Percentiles rank a stretch among this genome's conserved stretches.
Conservation (phyloP, 2,329 filamentous ascomycete species). For the Calonectria multiphialidica region DNA sequence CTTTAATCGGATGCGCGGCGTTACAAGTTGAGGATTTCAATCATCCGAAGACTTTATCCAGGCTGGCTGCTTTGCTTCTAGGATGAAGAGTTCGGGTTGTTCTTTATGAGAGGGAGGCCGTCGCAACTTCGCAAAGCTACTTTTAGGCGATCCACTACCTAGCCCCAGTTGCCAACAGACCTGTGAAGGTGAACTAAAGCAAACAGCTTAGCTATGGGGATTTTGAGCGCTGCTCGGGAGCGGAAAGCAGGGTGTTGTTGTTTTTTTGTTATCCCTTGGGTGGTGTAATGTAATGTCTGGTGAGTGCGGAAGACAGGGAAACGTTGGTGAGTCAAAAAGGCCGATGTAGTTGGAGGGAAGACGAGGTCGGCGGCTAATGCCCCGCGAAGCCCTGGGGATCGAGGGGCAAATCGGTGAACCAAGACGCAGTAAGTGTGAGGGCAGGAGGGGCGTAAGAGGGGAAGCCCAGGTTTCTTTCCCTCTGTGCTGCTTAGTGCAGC, state of each 20-base stretch:
- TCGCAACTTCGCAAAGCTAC: constrained; percentile 32
- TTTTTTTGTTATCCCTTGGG: neutral
- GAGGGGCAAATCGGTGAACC: constrained; percentile 13
- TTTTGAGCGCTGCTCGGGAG: neutral
- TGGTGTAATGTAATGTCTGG: neutral
- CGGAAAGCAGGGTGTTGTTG: neutral
- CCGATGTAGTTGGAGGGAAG: constrained; percentile 12
- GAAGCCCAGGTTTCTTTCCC: constrained; percentile 18
- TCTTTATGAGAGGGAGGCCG: constrained; percentile 21
- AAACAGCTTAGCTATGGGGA: constrained; percentile 13
- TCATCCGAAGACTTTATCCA: constrained; percentile 12
- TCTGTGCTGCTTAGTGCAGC: constrained; percentile 36
- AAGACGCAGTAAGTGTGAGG: constrained; percentile 18
- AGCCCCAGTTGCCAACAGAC: constrained; percentile 24
- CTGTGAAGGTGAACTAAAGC: constrained; percentile 21
- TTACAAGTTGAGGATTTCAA: neutral
- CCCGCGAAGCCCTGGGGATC: constrained; percentile 18
- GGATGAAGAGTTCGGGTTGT: constrained; percentile 12
- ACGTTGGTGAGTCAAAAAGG: constrained; percentile 1
- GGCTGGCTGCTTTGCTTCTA: constrained; percentile 1
- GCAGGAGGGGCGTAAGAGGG: constrained; percentile 15
- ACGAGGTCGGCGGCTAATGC: constrained; percentile 17
- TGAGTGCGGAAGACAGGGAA: constrained; percentile 11
- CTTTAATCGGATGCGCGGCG: neutral
- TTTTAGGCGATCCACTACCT: constrained; percentile 23